Percentiles rank a stretch among this genome's conserved stretches.
These are phyloP conservation scores for Cyclaneusma minus DNA, from an alignment of 2,329 filamentous ascomycete genomes.

Conservation along the genomic window DNA sequence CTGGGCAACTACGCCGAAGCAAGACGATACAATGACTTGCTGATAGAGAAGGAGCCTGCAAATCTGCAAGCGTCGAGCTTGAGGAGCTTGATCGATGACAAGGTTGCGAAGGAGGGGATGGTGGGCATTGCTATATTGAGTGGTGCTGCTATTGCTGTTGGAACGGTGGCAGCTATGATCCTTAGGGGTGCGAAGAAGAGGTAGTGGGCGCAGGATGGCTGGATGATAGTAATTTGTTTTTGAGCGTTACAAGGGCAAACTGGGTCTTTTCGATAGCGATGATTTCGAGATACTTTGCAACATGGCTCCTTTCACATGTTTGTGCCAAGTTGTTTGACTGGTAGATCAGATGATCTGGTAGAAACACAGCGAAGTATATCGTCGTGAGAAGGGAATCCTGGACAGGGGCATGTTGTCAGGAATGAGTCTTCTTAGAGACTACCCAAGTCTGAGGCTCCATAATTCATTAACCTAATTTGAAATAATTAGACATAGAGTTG, in stretches of 20 bases:
- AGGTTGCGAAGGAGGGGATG: conserved; percentile 85
- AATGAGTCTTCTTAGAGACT: too few species aligned
- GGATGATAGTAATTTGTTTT: neutral
- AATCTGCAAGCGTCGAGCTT: conserved; percentile 86
- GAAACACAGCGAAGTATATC: too few species aligned
- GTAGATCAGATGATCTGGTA: too few species aligned
- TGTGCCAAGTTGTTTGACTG: too few species aligned
- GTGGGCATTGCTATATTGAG: conserved; percentile 92
- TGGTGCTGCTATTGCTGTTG: conserved; percentile 80
- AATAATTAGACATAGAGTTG: too few species aligned
- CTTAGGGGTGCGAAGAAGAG: conserved; percentile 59
- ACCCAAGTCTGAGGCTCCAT: too few species aligned
- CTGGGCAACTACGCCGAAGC: conserved; percentile 95
- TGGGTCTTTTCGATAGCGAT: conserved; percentile 1
- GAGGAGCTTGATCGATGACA: conserved; percentile 81
- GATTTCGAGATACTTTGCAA: conserved; percentile 2
- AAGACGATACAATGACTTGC: conserved; percentile 80
- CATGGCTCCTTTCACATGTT: too few species aligned
- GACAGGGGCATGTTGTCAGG: too few species aligned
- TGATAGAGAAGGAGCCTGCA: conserved; percentile 78
- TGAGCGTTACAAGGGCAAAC: neutral
- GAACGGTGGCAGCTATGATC: conserved; percentile 79
- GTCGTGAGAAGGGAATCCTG: too few species aligned
- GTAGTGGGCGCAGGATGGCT: conserved; percentile 15
- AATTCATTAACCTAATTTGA: too few species aligned